Percentiles rank a stretch among this genome's conserved stretches.
Conservation (phyloP, 1,284 basidiomycete genomes). For the Malassezia sp. region DNA sequence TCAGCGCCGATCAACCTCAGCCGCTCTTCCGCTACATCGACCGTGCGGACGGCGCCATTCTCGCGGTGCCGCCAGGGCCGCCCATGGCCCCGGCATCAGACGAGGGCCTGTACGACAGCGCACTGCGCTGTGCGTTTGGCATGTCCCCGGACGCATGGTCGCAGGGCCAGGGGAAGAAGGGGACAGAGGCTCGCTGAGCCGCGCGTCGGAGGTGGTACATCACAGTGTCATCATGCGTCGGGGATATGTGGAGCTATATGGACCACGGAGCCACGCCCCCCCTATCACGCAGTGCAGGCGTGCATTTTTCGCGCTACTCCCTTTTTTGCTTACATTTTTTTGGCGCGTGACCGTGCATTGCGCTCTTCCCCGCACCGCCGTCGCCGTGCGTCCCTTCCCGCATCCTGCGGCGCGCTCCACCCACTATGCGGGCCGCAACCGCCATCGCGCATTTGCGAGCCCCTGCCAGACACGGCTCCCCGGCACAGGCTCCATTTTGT, state of each 20-base stretch:
- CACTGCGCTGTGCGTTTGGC: slow-evolving; percentile 12
- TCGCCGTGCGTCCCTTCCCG: too few species aligned
- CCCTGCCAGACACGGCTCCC: slow-evolving; percentile 31
- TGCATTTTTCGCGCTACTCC: too few species aligned
- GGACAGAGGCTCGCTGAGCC: too few species aligned
- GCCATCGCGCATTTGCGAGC: slow-evolving; percentile 7
- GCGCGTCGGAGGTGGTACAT: too few species aligned
- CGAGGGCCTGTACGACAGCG: slow-evolving; percentile 10
- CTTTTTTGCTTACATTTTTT: too few species aligned
- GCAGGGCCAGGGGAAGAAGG: not conserved
- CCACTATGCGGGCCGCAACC: not conserved
- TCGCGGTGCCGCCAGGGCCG: slow-evolving; percentile 15
- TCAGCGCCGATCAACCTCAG: slow-evolving; percentile 4
- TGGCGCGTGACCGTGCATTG: too few species aligned
- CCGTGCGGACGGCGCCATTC: slow-evolving; percentile 7
- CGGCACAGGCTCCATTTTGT: slow-evolving; percentile 39
- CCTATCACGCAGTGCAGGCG: too few species aligned
- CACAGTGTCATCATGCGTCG: too few species aligned
- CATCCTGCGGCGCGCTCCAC: too few species aligned
- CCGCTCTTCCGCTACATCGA: slow-evolving; percentile 20
- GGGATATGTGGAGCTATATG: too few species aligned
- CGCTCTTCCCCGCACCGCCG: too few species aligned
- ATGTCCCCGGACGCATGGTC: slow-evolving; percentile 6
- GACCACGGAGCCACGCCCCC: too few species aligned
- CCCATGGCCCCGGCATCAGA: not conserved